Evolutionary conservation across 73 alveolate genomes (phyloP), one percentile per base, ranked within the genome.

Genomic region (Symbiodinium pilosum): DNA sequence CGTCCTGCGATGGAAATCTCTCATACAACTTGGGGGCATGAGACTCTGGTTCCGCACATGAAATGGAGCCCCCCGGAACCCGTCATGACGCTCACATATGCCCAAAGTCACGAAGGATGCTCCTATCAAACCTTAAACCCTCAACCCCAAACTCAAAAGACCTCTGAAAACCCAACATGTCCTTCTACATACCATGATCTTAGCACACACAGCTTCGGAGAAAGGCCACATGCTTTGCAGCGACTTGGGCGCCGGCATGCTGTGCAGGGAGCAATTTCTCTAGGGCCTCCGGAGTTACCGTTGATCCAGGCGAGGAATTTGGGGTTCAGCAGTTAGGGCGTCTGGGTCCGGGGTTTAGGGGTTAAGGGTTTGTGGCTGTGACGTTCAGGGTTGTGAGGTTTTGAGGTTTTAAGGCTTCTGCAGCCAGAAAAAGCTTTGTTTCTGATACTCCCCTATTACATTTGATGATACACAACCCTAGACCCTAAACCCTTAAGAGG

Each of bases 181-280:
- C 34, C 26, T 51, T 51, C 34, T 8, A 24, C n/a, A n/a, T n/a
- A n/a, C n/a, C n/a, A n/a, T n/a, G n/a, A n/a, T n/a, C n/a, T n/a
- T n/a, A n/a, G n/a, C n/a, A n/a, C n/a, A n/a, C n/a, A n/a, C n/a
- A n/a, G n/a, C n/a, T n/a, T n/a, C n/a, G n/a, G n/a, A n/a, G n/a
- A n/a, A n/a, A n/a, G n/a, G 73, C 32, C 28, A 8, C 73, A 24
- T 30, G 32, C 34, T 54, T 54, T 30, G 20, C 12, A 6, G 20
- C 32, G 32, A 26, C 73, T 54, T 54, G 73, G 73, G 73, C 43
- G 28, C 14, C 68, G 40, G 39, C 95, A n/a, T 88, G 28, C 52
- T 88, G 95, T 6, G 86, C 86, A n/a, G 95, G 81, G 43, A 88
- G 40, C 39, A 88, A 43, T 71, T 88, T 88, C 71, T 88, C 95